Conservation (phyloP, 2,329 filamentous ascomycete species). For the Fusarium sp. region DNA sequence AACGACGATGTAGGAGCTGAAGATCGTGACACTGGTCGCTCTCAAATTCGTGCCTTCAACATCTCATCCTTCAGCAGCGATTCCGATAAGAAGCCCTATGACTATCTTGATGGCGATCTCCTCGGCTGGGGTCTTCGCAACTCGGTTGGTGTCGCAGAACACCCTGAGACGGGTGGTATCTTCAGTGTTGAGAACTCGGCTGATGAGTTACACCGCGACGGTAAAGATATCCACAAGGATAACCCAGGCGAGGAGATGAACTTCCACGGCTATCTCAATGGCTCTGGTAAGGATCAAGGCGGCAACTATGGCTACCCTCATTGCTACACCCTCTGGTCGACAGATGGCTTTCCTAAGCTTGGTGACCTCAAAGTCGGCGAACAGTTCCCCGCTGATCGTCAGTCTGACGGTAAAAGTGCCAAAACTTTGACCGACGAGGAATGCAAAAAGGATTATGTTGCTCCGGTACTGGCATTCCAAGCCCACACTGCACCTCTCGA, state of each 20-base stretch:
- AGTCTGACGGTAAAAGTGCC: constrained; percentile 41
- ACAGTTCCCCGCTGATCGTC: constrained; percentile 57
- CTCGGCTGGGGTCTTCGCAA: constrained; percentile 79
- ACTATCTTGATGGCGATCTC: constrained; percentile 60
- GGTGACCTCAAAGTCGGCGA: constrained; percentile 57
- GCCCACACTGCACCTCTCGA: constrained; percentile 79
- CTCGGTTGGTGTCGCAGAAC: constrained; percentile 76
- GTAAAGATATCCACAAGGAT: constrained; percentile 71
- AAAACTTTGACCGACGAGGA: constrained; percentile 55
- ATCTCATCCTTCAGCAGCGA: constrained; percentile 45
- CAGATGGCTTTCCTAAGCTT: constrained; percentile 54
- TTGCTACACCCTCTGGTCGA: constrained; percentile 75
- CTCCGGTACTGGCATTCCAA: constrained; percentile 67
- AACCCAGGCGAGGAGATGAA: constrained; percentile 82
- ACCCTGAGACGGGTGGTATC: constrained; percentile 63
- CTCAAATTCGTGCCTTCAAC: constrained; percentile 73
- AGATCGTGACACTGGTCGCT: constrained; percentile 65
- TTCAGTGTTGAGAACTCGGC: constrained; percentile 77
- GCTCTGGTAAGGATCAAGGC: constrained; percentile 48
- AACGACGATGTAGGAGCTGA: constrained; percentile 70
- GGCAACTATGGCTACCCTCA: constrained; percentile 77
- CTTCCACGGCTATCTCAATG: constrained; percentile 70
- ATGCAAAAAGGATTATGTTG: constrained; percentile 56
- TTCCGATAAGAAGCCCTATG: constrained; percentile 47
- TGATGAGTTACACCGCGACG: constrained; percentile 69